Base-by-base conservation (phyloP, 2,329 filamentous ascomycete species). In the Cercospora canescens region DNA sequence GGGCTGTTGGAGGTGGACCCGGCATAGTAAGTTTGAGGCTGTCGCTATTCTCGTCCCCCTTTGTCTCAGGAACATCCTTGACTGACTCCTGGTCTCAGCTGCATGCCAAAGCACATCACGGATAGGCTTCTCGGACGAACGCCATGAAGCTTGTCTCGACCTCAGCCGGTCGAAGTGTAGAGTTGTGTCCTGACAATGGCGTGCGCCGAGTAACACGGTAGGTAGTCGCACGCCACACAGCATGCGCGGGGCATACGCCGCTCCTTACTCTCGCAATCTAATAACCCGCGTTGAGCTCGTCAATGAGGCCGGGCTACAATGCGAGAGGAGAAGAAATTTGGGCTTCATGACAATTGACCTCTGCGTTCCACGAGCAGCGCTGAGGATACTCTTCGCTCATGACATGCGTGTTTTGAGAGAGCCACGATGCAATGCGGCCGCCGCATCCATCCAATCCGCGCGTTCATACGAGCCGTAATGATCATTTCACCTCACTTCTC, bases 1-100 rank as follows among this genome's bases (percentile, higher is more conserved):
- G 92, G 89, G 1, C 80, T 97, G 50, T 86, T 90, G 73, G 88
- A 90, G 67, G 90, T 99, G 60, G 92, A 99, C 78, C 92, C 95
- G 34, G 87, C 92, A 52, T 99, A 98, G 89, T 91, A 82, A 82
- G 82, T 79, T 39, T 16, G 34, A 37, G 34, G 48, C 54, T 62
- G 59, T 56, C 16, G n/a, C 48, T 56, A 65, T 54, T 59, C 32
- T 63, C 57, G 60, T n/a, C 30, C 28, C 61, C 26, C 48, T 56
- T 32, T 37, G 60, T 62, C 26, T 60, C 57, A 26, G 56, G 64
- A 50, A 24, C n/a, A 54, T 39, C 24, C 37, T 62, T 48, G 55
- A 48, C 59, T 64, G 67, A 67, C 57, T 30, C 59, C 37, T 45
- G 8, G 39, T 65, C 30, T 26, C 68, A 78, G 76, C 67, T 78